Evolutionary conservation across 352 stramenopile species (phyloP).

Genomic region (Peronospora farinosa): DNA sequence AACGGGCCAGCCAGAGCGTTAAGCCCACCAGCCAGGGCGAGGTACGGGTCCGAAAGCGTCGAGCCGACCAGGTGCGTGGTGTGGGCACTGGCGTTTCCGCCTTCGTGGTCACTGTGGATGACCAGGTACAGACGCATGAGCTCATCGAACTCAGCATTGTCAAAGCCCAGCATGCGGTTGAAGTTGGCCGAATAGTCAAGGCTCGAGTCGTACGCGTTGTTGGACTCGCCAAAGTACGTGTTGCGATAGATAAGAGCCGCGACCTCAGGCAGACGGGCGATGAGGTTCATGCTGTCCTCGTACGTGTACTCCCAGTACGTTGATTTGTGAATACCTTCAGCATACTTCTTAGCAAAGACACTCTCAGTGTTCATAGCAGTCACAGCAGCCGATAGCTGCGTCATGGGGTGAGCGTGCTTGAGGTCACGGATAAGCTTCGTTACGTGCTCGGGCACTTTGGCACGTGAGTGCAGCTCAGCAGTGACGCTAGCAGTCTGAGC

Average conservation of each 20-base stretch:
- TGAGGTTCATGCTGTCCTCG: constrained; percentile 98
- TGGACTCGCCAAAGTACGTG: constrained; percentile 96
- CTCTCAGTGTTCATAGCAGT: constrained; percentile 93
- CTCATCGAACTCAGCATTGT: constrained; percentile 95
- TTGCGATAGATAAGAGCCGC: constrained; percentile 98
- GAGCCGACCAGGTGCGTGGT: constrained; percentile 97
- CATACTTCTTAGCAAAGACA: constrained; percentile 95
- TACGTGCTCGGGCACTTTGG: constrained; percentile 93
- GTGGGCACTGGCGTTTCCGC: constrained; percentile 97
- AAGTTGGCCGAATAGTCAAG: constrained; percentile 99
- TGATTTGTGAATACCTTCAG: constrained; percentile 95
- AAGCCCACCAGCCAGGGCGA: constrained; percentile 93
- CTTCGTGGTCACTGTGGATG: constrained; percentile 99
- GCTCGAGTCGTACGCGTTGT: constrained; percentile 88
- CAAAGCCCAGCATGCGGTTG: constrained; percentile 96
- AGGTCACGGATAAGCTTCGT: constrained; percentile 92
- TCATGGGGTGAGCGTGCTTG: constrained; percentile 99
- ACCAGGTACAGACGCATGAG: constrained; percentile 99
- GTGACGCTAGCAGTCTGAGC: constrained; percentile 93
- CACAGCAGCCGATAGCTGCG: constrained; percentile 93
- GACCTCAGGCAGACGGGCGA: constrained; percentile 95
- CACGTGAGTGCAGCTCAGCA: constrained; percentile 91
- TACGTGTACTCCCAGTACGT: constrained; percentile 97
- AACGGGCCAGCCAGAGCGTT: constrained; percentile 97
- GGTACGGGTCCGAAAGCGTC: constrained; percentile 96